Evolutionary conservation across 305 asterid species (phyloP).

Genomic region (Solanum hybrid): DNA sequence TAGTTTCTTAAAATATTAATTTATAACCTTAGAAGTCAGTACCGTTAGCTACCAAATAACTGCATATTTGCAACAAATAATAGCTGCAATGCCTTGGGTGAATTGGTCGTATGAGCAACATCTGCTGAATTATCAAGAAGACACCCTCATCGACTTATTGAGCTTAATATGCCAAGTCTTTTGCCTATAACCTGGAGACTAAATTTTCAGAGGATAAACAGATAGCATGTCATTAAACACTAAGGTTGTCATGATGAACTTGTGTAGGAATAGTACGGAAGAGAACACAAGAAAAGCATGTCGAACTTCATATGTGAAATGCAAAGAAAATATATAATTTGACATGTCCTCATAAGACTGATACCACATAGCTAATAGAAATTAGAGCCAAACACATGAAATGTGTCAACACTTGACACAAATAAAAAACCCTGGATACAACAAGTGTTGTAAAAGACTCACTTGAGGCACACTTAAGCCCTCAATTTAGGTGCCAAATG

Average conservation of each 20-base stretch:
- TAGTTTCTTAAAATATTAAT: neutral
- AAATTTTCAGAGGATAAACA: neutral
- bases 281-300: neutral
- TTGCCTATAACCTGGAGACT: neutral
- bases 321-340: neutral
- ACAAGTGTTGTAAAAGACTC: neutral
- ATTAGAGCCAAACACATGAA: neutral
- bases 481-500: neutral
- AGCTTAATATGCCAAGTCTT: neutral
- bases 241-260: neutral
- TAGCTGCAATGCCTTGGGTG: neutral
- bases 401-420: neutral
- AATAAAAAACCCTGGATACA: neutral
- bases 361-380: neutral
- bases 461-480: neutral
- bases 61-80: neutral
- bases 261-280: neutral
- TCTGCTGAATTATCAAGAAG: neutral
- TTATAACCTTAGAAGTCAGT: neutral
- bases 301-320: neutral
- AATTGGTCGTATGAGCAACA: neutral
- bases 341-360: neutral
- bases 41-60: neutral
- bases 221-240: neutral
- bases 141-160: neutral